phyloP scores from a whole-genome alignment of 2,329 filamentous ascomycete genomes.

The Colletotrichum sp. region DNA sequence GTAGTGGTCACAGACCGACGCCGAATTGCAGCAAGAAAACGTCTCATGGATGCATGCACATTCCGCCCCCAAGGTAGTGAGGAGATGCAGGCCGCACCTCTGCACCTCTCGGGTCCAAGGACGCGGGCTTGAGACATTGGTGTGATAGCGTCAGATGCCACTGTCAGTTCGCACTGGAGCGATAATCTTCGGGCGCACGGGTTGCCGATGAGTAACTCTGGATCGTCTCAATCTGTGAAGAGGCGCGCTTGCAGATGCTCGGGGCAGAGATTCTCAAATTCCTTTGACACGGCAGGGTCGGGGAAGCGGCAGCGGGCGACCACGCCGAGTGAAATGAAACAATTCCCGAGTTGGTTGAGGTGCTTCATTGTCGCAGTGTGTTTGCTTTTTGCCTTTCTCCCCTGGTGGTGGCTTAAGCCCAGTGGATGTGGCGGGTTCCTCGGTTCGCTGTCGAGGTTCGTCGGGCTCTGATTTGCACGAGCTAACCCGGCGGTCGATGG shows the following conservation, averaged over 20 bases:
- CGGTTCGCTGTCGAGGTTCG: background rate
- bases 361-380: conserved; percentile 7
- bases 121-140: conserved; percentile 10
- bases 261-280: background rate
- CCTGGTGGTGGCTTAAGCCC: background rate
- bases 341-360: background rate
- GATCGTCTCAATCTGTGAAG: background rate
- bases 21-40: conserved; percentile 3
- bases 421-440: background rate
- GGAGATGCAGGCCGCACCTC: background rate
- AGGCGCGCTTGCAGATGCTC: background rate
- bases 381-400: background rate
- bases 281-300: background rate
- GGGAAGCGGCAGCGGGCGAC: background rate
- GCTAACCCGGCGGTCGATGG: background rate
- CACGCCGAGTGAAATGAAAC: conserved; percentile 7
- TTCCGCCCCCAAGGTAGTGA: background rate
- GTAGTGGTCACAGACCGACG: background rate
- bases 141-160: conserved; percentile 18
- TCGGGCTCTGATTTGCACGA: background rate
- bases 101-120: conserved; percentile 7
- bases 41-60: conserved; percentile 4
- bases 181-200: background rate
- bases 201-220: background rate
- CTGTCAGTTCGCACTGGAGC: background rate